A percentile compares a stretch with the other conserved stretches of the same genome.
Evolutionary conservation across 257 asterid genomes (phyloP).

Genomic region (Mitragyna speciosa): DNA sequence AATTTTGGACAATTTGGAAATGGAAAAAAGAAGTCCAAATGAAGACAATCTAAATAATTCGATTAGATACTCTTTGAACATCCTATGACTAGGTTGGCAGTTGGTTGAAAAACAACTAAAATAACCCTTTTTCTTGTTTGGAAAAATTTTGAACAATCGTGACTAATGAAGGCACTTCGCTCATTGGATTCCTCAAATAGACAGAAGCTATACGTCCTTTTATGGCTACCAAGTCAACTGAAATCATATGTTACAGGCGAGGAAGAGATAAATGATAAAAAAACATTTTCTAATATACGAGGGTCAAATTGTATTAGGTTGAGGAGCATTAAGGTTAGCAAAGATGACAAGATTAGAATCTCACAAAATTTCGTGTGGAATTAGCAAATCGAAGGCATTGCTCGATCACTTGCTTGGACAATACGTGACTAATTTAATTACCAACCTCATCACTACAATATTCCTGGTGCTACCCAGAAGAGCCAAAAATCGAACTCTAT

Average conservation of each 20-base stretch:
- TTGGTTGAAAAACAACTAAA: neutral
- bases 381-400: too few species aligned
- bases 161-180: too few species aligned
- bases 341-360: neutral
- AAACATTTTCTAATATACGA: neutral
- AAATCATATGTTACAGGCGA: neutral
- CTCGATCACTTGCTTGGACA: neutral
- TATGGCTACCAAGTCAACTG: neutral
- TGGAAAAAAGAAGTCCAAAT: too few species aligned
- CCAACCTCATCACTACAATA: neutral
- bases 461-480: neutral
- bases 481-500: neutral
- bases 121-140: neutral
- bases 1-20: neutral
- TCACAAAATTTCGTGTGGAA: neutral
- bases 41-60: too few species aligned
- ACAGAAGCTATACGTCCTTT: neutral
- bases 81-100: too few species aligned
- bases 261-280: neutral
- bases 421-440: neutral
- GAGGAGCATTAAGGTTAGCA: neutral
- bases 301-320: constrained; percentile 6
- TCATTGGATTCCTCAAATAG: neutral
- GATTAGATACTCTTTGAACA: too few species aligned
- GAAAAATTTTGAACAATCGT: too few species aligned